Base-by-base conservation (phyloP, 2,329 filamentous ascomycete species). In the Rutstroemia sp. region DNA sequence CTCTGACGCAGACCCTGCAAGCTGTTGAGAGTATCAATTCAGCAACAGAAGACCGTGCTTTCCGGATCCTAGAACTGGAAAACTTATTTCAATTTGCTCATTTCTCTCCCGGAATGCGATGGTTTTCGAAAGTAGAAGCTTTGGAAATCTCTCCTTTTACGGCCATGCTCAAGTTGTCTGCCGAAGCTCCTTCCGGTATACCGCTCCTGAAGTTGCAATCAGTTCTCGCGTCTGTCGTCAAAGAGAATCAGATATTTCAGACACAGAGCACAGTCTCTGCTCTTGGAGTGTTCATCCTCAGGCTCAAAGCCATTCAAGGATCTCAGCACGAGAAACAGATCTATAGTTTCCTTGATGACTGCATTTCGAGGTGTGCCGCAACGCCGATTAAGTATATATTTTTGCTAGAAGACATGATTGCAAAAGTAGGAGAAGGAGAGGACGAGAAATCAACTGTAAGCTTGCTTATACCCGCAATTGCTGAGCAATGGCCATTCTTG, bases 381-480 rank as follows among this genome's bases (percentile, higher is more conserved):
- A 86, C 86, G 23, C 88, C 90, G 0, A 86, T 95, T 66, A 95
- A 90, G 67, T 92, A 96, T 65, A 82, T 94, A 27, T 87, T 94
- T 59, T 75, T 83, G 65, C 71, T 89, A 25, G 78, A 84, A 54
- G 77, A 82, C 42, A 62, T 80, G 2, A 62, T 71, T 58, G 69
- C 73, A 54, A 69, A 75, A 45, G 63, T 73, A 62, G 69, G 63
- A 51, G 49, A 57, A 12, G 64, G 64, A 45, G 61, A 68, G 42
- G 62, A 56, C 58, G 55, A 71, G n/a, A 60, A 67, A n/a, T 63
- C 63, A 48, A 66, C 73, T 30, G 69, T 82, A 10, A 90, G 87
- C 62, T 77, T 90, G 17, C 65, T 96, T 3, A 75, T 84, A 10
- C 78, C 89, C 62, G 80, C 84, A 0, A 75, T 95, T 19, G 73